These are phyloP conservation scores for Catenaria anguillulae DNA, from an alignment of 371 early-diverging fungal species.

Conservation along the genomic window DNA sequence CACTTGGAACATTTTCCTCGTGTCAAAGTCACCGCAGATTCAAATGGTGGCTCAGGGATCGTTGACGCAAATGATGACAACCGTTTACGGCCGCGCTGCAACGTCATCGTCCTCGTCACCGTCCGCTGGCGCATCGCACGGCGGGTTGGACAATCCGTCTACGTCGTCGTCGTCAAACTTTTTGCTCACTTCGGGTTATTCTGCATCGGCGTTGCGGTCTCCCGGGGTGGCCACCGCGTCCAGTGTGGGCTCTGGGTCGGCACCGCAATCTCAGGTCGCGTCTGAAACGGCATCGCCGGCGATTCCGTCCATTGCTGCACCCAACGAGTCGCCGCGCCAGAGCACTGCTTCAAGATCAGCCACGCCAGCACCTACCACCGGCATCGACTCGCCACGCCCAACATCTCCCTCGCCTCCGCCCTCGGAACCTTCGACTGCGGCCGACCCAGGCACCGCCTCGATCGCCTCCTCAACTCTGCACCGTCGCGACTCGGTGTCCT, in stretches of 20 bases:
- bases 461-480: not conserved
- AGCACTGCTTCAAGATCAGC: no score
- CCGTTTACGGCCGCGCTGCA: conserved; percentile 55
- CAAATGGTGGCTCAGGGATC: conserved; percentile 78
- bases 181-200: no score
- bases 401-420: not conserved
- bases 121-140: conserved; percentile 11
- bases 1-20: conserved; percentile 49
- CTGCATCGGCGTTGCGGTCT: no score
- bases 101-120: conserved; percentile 16
- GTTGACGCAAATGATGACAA: conserved; percentile 74
- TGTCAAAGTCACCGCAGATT: conserved; percentile 51
- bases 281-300: not conserved
- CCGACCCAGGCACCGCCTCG: no score
- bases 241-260: not conserved
- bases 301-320: no score
- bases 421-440: not conserved
- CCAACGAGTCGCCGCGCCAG: no score
- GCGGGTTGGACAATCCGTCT: no score
- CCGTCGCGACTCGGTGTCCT: not conserved
- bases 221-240: no score
- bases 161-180: no score
- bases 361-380: no score
- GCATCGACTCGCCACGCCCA: no score
- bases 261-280: conserved; percentile 13